Evolutionary conservation across 805 yeast genomes (phyloP).

Genomic region (Naumovozyma castellii): DNA sequence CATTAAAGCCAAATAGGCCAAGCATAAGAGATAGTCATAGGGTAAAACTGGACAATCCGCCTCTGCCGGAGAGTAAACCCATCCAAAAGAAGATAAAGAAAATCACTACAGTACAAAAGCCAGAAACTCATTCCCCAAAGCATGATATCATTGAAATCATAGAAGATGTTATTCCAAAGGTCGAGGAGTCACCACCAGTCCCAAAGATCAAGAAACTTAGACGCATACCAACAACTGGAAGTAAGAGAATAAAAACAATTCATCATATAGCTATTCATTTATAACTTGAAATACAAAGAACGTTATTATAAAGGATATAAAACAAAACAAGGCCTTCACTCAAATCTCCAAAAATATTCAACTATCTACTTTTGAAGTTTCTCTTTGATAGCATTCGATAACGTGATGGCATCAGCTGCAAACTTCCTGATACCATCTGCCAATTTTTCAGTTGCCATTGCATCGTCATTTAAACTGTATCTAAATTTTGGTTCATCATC

Average conservation of each 20-base stretch:
- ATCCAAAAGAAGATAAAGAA: no score
- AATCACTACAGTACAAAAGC: no score
- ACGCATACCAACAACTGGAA: neutral
- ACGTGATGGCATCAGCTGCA: constrained; percentile 83
- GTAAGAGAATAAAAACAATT: neutral
- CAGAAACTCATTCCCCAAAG: no score
- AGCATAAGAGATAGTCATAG: constrained; percentile 2
- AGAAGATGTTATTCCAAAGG: neutral
- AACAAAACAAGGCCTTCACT: neutral
- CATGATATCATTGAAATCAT: neutral
- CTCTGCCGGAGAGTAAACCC: no score
- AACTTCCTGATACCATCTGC: constrained; percentile 97
- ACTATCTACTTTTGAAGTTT: neutral
- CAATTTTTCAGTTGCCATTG: constrained; percentile 96
- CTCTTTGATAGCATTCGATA: constrained; percentile 52
- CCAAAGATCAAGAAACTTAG: neutral
- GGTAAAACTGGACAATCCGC: neutral
- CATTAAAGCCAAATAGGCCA: constrained; percentile 7
- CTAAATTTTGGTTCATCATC: constrained; percentile 87
- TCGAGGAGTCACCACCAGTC: neutral
- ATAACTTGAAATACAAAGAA: no score
- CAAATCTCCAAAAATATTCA: no score
- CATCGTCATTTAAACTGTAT: constrained; percentile 86
- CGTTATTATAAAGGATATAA: no score
- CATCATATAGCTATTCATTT: neutral